phyloP scores from a whole-genome alignment of 1,139 yeast genomes.

The Saccharomyces hybrid region DNA sequence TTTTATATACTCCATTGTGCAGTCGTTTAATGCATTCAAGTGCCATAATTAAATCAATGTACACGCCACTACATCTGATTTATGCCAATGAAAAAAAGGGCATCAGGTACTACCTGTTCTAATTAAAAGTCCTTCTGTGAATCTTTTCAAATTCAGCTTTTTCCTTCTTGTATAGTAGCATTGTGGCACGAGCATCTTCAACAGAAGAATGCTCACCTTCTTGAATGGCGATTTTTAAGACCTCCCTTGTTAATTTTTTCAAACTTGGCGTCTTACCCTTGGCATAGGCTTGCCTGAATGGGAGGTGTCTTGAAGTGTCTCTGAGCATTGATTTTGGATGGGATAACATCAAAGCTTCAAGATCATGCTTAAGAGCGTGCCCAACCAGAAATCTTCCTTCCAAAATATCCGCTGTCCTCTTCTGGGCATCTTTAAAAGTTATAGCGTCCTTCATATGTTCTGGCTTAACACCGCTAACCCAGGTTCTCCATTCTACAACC shows the following conservation, averaged over 20 bases:
- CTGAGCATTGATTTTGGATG: constrained; percentile 60
- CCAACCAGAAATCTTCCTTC: constrained; percentile 61
- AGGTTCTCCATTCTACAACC: constrained; percentile 88
- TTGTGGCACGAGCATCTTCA: constrained; percentile 84
- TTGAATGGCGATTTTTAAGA: constrained; percentile 60
- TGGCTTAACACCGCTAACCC: constrained; percentile 86
- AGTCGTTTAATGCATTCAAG: neutral
- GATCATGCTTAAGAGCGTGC: constrained; percentile 76
- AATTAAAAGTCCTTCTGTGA: constrained; percentile 7
- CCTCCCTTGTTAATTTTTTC: constrained; percentile 53
- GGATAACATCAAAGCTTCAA: constrained; percentile 55
- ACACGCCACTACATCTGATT: neutral
- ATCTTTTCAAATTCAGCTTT: too few species aligned
- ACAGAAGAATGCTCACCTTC: constrained; percentile 75
- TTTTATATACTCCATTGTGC: neutral
- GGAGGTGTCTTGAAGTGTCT: constrained; percentile 64
- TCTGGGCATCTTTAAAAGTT: constrained; percentile 58
- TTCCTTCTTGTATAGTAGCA: constrained; percentile 62
- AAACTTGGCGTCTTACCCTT: constrained; percentile 67
- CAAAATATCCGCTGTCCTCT: constrained; percentile 42
- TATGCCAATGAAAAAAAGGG: neutral
- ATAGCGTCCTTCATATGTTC: constrained; percentile 60
- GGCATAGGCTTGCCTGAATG: constrained; percentile 47
- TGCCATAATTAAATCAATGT: neutral
- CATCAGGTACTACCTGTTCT: neutral